Evolutionary conservation across 257 asterid genomes (phyloP).

Genomic region (Rhazya stricta): DNA sequence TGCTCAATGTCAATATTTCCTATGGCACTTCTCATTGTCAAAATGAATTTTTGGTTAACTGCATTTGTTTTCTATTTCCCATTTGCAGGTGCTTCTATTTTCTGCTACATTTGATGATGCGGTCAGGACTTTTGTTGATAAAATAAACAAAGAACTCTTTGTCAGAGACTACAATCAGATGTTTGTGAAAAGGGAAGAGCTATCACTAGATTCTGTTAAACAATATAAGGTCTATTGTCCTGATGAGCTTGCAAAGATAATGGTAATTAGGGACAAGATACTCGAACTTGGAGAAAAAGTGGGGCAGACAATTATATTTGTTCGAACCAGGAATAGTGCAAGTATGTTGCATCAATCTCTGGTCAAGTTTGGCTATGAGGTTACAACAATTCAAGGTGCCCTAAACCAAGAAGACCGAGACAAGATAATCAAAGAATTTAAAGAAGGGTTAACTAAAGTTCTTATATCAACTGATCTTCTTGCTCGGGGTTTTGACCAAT

Average conservation of each 20-base stretch:
- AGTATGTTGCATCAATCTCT: conserved; percentile 50
- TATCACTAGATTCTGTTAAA: conserved; percentile 42
- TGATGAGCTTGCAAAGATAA: conserved; percentile 73
- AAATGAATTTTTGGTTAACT: background rate
- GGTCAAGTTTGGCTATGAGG: conserved; percentile 63
- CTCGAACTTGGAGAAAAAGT: conserved; percentile 86
- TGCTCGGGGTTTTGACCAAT: conserved; percentile 94
- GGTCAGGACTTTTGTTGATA: conserved; percentile 58
- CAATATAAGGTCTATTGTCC: conserved; percentile 83
- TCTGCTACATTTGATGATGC: conserved; percentile 70
- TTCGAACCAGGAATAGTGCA: conserved; percentile 49
- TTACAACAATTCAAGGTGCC: conserved; percentile 92
- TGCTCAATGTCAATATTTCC: background rate
- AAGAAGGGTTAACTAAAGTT: conserved; percentile 82
- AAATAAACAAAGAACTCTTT: conserved; percentile 40
- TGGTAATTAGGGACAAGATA: conserved; percentile 70
- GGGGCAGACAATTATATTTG: conserved; percentile 89
- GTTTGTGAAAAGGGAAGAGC: conserved; percentile 56
- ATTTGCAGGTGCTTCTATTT: conserved; percentile 43
- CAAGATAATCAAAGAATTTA: conserved; percentile 74
- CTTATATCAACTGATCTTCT: conserved; percentile 91
- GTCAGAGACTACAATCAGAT: conserved; percentile 64
- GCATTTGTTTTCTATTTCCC: background rate
- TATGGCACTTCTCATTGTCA: too few species aligned
- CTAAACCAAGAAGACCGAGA: conserved; percentile 62